phyloP scores from a whole-genome alignment of 1,139 yeast species.

The Candida glucosophila region DNA sequence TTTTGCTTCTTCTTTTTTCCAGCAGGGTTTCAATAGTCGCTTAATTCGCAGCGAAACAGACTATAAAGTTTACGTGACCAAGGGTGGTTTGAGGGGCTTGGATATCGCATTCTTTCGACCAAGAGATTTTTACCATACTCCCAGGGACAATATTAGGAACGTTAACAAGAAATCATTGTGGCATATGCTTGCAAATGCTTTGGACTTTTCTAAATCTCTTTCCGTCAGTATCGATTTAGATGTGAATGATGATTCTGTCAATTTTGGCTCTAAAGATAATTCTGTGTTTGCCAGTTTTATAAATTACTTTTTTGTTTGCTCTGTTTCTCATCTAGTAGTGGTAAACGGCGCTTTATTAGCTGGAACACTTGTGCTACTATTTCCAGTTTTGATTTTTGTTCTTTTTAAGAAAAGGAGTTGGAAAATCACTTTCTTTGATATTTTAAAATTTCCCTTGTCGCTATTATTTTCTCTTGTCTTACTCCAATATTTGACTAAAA shows the following conservation, averaged over 20 bases:
- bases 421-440: conserved; percentile 30
- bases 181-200: conserved; percentile 71
- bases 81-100: conserved; percentile 67
- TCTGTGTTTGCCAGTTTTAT: conserved; percentile 58
- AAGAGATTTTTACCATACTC: conserved; percentile 76
- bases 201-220: conserved; percentile 44
- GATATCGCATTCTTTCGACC: conserved; percentile 60
- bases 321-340: conserved; percentile 38
- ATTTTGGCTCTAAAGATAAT: conserved; percentile 16
- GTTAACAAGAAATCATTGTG: conserved; percentile 61
- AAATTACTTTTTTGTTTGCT: conserved; percentile 49
- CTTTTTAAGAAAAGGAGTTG: conserved; percentile 46
- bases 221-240: conserved; percentile 34
- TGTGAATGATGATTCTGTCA: conserved; percentile 10
- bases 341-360: conserved; percentile 42
- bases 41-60: conserved; percentile 78
- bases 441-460: conserved; percentile 50
- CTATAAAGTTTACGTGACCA: conserved; percentile 57
- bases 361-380: conserved; percentile 39
- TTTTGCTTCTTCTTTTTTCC: conserved; percentile 70
- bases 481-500: conserved; percentile 26
- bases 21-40: conserved; percentile 74
- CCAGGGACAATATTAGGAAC: conserved; percentile 58
- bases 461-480: conserved; percentile 31
- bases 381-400: conserved; percentile 47